phyloP scores from a whole-genome alignment of 2,329 filamentous ascomycete species.

The Coniochaeta sp. region DNA sequence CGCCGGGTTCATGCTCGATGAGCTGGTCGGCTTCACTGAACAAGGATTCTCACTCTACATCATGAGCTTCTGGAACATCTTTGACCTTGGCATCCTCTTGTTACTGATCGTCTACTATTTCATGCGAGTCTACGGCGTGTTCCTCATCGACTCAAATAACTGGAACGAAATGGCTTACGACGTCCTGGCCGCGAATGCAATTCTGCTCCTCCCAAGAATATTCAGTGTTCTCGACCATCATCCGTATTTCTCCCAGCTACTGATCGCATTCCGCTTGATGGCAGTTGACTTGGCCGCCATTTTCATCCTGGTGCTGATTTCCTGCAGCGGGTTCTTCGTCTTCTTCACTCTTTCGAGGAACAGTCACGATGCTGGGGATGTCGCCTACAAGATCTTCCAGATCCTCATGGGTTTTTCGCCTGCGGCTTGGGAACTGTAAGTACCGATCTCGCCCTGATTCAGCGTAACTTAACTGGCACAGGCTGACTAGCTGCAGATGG shows the following conservation, averaged over 20 bases:
- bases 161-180: constrained; percentile 87
- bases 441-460: constrained; percentile 7
- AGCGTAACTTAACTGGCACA: background rate
- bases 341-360: constrained; percentile 80
- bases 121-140: constrained; percentile 79
- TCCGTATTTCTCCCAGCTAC: constrained; percentile 88
- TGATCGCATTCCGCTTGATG: constrained; percentile 94
- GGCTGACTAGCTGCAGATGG: constrained; percentile 38
- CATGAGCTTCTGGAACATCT: constrained; percentile 96
- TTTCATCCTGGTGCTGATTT: constrained; percentile 74
- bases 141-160: constrained; percentile 66
- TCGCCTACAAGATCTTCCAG: constrained; percentile 90
- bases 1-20: constrained; percentile 92
- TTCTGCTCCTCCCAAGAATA: constrained; percentile 80
- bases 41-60: constrained; percentile 95
- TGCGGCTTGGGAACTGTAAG: constrained; percentile 82
- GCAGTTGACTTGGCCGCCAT: constrained; percentile 81
- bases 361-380: constrained; percentile 59
- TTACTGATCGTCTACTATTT: constrained; percentile 85
- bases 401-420: constrained; percentile 94
- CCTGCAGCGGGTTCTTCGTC: constrained; percentile 91
- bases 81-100: constrained; percentile 83
- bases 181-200: constrained; percentile 84
- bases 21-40: constrained; percentile 92
- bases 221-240: constrained; percentile 94